These are phyloP conservation scores for Colletotrichum filicis DNA, from an alignment of 2,329 filamentous ascomycete genomes.

Conservation along the genomic window DNA sequence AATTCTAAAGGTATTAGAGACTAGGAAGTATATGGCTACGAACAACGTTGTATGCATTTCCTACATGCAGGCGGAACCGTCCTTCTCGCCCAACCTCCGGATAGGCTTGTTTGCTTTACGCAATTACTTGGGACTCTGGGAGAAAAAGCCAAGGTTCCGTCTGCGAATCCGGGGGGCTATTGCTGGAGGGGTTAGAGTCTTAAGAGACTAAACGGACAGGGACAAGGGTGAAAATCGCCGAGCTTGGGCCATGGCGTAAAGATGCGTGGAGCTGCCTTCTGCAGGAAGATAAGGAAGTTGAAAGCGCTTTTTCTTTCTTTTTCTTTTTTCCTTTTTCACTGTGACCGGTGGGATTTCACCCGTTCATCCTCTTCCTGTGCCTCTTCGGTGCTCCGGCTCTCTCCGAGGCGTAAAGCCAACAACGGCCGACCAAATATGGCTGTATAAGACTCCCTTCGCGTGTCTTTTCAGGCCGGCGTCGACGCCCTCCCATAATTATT, in stretches of 20 bases:
- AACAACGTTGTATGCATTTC: neutral
- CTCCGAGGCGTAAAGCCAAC: neutral
- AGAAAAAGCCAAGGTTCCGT: conserved; percentile 3
- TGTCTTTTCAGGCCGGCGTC: neutral
- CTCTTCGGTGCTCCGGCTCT: conserved; percentile 11
- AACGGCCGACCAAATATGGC: neutral
- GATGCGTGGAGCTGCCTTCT: conserved; percentile 21
- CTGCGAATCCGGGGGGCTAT: conserved; percentile 14
- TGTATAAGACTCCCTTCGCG: neutral
- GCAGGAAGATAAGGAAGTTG: conserved; percentile 12
- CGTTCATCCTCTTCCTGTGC: neutral
- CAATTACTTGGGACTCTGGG: neutral
- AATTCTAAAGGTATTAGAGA: neutral
- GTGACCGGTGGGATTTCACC: neutral
- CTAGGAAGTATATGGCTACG: neutral
- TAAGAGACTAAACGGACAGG: conserved; percentile 3
- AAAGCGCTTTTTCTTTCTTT: conserved; percentile 13
- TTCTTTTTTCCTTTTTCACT: neutral
- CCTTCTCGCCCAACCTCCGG: neutral
- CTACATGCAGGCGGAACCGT: neutral
- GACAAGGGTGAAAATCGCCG: conserved; percentile 16
- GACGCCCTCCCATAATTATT: neutral
- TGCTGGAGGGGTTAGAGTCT: too few species aligned
- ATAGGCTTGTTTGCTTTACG: conserved; percentile 6
- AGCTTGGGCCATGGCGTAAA: neutral